Evolutionary conservation across 306 rosid genomes (phyloP), one percentile per base, ranked within the genome.

Genomic region (Acacia confusa): DNA sequence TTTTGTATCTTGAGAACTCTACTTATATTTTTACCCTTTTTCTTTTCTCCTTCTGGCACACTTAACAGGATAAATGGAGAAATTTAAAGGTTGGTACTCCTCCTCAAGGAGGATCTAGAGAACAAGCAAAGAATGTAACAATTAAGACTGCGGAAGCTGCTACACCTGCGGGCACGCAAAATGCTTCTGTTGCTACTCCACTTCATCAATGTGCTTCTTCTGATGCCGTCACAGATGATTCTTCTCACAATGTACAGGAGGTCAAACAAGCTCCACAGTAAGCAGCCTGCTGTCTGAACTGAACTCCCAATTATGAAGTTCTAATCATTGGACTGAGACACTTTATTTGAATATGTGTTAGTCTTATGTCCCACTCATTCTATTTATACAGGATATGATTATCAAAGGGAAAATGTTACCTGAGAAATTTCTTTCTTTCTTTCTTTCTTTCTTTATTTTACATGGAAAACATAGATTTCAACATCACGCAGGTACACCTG

Each of bases 51-150:
- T 63, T 76, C 65, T 82, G 19, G 58, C 60, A 3, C 41, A 14
- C 32, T 67, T 48, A 41, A 27, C 87, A 95, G 98, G 98, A 95
- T 72, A 95, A 95, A n/a, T n/a, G n/a, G 98, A 88, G 98, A 75
- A 94, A 94, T 77, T 81, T 91, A 83, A 84, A 85, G 79, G 90
- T 90, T 20, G 86, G 81, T 25, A 78, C 79, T 73, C 43, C 6
- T 4, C 7, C 38, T 34, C 5, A 34, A 34, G 38, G 38, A 34
- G 38, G 38, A 34, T 34, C 38, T 34, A 34, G 83, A 78, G 88
- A 88, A 16, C 89, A 88, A 47, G 61, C 76, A 14, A 90, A 91
- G 86, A 72, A 48, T 75, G 58, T 87, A 3, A 91, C 85, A 72
- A 12, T n/a, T 38, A 90, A 88, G 71, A 64, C 86, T 36, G 8